Evolutionary conservation across 169 alveolate species (phyloP).

Genomic region (Plasmodium berghei): DNA sequence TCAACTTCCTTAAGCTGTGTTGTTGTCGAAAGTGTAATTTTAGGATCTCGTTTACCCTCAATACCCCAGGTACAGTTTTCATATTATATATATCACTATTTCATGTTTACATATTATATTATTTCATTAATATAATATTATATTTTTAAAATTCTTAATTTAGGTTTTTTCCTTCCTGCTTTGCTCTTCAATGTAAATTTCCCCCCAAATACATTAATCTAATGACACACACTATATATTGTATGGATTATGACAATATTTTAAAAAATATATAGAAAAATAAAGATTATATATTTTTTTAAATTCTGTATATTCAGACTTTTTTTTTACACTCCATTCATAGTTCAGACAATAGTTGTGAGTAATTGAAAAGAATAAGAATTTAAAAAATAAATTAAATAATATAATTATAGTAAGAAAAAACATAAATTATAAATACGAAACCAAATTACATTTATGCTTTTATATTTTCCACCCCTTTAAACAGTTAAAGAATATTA

Average conservation of each 20-base stretch:
- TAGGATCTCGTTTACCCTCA: constrained; percentile 69
- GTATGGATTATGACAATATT: not conserved
- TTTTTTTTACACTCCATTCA: constrained; percentile 60
- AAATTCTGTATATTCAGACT: constrained; percentile 6
- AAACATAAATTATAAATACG: not conserved
- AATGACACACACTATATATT: not conserved
- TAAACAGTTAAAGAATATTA: constrained; percentile 57
- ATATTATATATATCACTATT: not conserved
- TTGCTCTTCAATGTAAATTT: constrained; percentile 46
- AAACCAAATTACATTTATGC: not conserved
- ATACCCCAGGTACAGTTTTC: constrained; percentile 28
- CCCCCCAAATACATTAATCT: too few species aligned
- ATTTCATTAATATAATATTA: not conserved
- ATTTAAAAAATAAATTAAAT: not conserved
- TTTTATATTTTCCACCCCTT: not conserved
- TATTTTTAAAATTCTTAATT: constrained; percentile 10
- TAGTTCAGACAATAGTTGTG: constrained; percentile 67
- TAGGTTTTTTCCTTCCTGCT: constrained; percentile 70
- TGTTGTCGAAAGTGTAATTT: constrained; percentile 72
- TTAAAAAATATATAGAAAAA: not conserved
- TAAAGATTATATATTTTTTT: too few species aligned
- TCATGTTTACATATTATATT: not conserved
- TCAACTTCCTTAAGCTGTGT: constrained; percentile 73
- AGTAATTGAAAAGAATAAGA: not conserved
- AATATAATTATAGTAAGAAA: not conserved